phyloP scores from a whole-genome alignment of 2,329 filamentous ascomycete species.

The Aspergillus thermomutatus region DNA sequence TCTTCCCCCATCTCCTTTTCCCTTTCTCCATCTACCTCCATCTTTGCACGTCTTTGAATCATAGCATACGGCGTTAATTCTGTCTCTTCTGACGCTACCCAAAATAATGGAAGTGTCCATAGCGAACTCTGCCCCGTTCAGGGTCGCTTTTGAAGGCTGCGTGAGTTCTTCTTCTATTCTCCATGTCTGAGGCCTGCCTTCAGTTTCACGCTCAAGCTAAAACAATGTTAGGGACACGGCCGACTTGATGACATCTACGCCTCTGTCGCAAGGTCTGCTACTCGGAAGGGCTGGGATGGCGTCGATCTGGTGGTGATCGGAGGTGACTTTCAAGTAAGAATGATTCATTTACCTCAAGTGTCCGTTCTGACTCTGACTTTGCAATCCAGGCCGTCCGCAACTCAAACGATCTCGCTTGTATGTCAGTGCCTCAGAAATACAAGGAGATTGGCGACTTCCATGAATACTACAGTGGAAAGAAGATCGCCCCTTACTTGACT shows the following conservation, averaged over 20 bases:
- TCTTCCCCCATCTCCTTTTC: neutral
- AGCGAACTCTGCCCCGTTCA: slow-evolving; percentile 41
- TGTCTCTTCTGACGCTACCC: neutral
- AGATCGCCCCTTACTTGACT: slow-evolving; percentile 79
- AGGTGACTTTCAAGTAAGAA: slow-evolving; percentile 80
- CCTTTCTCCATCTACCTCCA: neutral
- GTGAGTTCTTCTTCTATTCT: slow-evolving; percentile 49
- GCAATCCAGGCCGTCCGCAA: slow-evolving; percentile 72
- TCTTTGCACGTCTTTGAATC: neutral
- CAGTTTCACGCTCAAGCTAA: slow-evolving; percentile 10
- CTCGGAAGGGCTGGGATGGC: slow-evolving; percentile 69
- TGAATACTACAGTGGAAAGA: slow-evolving; percentile 81
- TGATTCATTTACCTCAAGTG: neutral
- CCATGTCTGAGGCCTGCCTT: neutral
- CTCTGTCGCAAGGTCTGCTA: slow-evolving; percentile 66
- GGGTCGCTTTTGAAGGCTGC: slow-evolving; percentile 83
- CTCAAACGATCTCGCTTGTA: slow-evolving; percentile 78
- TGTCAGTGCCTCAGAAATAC: slow-evolving; percentile 87
- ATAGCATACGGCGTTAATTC: neutral
- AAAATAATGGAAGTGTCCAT: slow-evolving; percentile 8
- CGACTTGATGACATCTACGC: slow-evolving; percentile 88
- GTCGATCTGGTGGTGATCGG: slow-evolving; percentile 92
- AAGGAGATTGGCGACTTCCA: slow-evolving; percentile 87
- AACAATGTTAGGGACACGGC: slow-evolving; percentile 70
- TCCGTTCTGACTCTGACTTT: slow-evolving; percentile 10